These are phyloP conservation scores for Pseudonectria foliicola DNA, from an alignment of 2,329 filamentous ascomycete genomes.

Conservation along the genomic window DNA sequence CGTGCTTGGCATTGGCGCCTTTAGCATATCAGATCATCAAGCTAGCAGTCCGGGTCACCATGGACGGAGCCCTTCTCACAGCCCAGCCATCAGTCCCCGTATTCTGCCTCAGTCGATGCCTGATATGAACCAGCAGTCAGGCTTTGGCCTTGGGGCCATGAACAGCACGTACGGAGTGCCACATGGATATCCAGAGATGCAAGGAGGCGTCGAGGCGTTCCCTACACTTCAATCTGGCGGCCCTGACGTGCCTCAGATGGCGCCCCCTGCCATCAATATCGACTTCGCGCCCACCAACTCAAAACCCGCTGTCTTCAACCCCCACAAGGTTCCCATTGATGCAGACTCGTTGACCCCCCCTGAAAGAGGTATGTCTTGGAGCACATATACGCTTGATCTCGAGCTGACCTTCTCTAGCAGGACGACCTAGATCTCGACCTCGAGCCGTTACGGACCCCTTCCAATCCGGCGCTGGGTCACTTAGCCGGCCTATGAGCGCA, in stretches of 20 bases:
- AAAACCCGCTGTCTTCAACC: slow-evolving; percentile 29
- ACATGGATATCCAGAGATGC: slow-evolving; percentile 31
- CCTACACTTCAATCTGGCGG: slow-evolving; percentile 42
- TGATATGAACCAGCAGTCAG: slow-evolving; percentile 42
- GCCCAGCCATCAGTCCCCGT: slow-evolving; percentile 58
- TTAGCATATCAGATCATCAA: slow-evolving; percentile 70
- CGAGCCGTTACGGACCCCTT: slow-evolving; percentile 55
- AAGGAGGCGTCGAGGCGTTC: slow-evolving; percentile 41
- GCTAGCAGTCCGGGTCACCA: slow-evolving; percentile 57
- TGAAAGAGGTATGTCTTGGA: slow-evolving; percentile 48
- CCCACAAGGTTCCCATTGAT: slow-evolving; percentile 57
- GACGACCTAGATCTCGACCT: slow-evolving; percentile 41
- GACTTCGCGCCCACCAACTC: slow-evolving; percentile 75
- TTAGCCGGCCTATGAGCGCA: slow-evolving; percentile 33
- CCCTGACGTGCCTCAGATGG: slow-evolving; percentile 67
- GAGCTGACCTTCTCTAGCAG: slow-evolving; percentile 24
- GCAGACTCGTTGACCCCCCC: slow-evolving; percentile 80
- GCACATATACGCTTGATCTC: slow-evolving; percentile 2
- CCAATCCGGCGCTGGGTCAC: slow-evolving; percentile 37
- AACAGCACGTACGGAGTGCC: slow-evolving; percentile 31
- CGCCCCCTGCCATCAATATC: slow-evolving; percentile 90
- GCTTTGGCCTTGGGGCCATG: slow-evolving; percentile 36
- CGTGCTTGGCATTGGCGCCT: slow-evolving; percentile 68
- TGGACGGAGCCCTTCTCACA: slow-evolving; percentile 75
- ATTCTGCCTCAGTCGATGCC: slow-evolving; percentile 51